Percentiles rank a stretch among this genome's conserved stretches.
Evolutionary conservation across 2,329 filamentous ascomycete genomes (phyloP).

Genomic region (Capronia coronata): DNA sequence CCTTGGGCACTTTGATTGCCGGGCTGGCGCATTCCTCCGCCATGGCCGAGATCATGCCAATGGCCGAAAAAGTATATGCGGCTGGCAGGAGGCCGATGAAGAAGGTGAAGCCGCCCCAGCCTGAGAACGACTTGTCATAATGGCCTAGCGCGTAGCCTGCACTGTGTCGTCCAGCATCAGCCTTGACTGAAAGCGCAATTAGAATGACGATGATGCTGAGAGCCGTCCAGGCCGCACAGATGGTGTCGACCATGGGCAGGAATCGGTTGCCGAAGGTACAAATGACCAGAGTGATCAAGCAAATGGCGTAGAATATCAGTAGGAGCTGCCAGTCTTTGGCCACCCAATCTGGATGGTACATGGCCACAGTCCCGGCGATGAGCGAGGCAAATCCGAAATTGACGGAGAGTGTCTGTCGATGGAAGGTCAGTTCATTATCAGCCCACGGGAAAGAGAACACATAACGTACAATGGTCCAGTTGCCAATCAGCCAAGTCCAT

Average conservation of each 20-base stretch:
- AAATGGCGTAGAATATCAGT: conserved; percentile 64
- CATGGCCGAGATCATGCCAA: conserved; percentile 59
- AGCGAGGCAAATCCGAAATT: conserved; percentile 53
- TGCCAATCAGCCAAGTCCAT: conserved; percentile 49
- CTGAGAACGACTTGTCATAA: conserved; percentile 51
- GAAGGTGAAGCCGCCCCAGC: conserved; percentile 56
- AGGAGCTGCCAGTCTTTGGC: conserved; percentile 60
- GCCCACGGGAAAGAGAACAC: background rate
- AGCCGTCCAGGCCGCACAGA: conserved; percentile 51
- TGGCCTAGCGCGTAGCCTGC: conserved; percentile 49
- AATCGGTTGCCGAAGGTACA: conserved; percentile 62
- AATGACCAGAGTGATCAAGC: conserved; percentile 57
- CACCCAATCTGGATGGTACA: conserved; percentile 50
- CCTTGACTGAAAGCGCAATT: conserved; percentile 51
- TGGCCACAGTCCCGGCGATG: conserved; percentile 46
- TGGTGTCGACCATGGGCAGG: conserved; percentile 57
- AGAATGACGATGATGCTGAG: conserved; percentile 52
- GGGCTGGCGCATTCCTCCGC: conserved; percentile 54
- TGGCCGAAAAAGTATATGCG: conserved; percentile 53
- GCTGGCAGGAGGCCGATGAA: conserved; percentile 57
- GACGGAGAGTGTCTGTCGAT: conserved; percentile 41
- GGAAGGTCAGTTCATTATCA: conserved; percentile 34
- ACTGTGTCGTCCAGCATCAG: conserved; percentile 49
- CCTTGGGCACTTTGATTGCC: conserved; percentile 47
- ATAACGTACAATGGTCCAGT: conserved; percentile 34